Evolutionary conservation across 163 green algal genomes (phyloP).

Genomic region (Scenedesmus sp.): DNA sequence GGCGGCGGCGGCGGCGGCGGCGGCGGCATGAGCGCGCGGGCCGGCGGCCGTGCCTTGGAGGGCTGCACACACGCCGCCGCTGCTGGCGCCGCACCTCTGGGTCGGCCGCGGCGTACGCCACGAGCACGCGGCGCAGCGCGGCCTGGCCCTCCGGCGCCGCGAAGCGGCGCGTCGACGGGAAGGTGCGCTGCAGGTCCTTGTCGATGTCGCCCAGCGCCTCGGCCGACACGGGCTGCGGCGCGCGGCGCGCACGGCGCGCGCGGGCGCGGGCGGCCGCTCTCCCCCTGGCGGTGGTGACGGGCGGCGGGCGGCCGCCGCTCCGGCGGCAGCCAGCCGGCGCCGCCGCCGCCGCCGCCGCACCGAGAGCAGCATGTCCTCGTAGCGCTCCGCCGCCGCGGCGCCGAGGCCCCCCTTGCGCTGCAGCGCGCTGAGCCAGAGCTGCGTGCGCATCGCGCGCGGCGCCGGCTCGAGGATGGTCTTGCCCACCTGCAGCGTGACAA

Average conservation of each 20-base stretch:
- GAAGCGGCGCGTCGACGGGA: conserved; percentile 85
- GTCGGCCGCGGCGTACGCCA: conserved; percentile 72
- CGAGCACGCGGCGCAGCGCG: conserved; percentile 85
- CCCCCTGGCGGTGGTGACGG: no score
- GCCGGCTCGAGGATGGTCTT: conserved; percentile 8
- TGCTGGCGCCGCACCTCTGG: conserved; percentile 36
- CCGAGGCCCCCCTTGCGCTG: conserved; percentile 34
- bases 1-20: no score
- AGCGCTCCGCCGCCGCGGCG: conserved; percentile 26
- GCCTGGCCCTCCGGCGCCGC: conserved; percentile 65
- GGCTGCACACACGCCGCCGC: neutral
- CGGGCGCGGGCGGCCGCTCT: no score
- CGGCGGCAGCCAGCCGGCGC: no score
- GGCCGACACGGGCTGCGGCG: neutral
- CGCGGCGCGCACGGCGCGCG: no score
- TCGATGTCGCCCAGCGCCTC: conserved; percentile 44
- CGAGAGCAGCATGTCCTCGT: conserved; percentile 37
- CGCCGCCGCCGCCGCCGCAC: no score
- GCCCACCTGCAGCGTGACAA: conserved; percentile 39
- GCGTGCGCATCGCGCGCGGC: conserved; percentile 30
- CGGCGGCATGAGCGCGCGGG: no score
- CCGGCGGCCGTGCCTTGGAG: neutral
- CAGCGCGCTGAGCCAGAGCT: conserved; percentile 43
- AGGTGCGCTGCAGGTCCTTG: conserved; percentile 87
- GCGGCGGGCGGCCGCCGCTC: no score